Percentiles rank a stretch among this genome's conserved stretches.
Conservation (phyloP, 176 grass and related monocot species). For the Zoysia pacifica region DNA sequence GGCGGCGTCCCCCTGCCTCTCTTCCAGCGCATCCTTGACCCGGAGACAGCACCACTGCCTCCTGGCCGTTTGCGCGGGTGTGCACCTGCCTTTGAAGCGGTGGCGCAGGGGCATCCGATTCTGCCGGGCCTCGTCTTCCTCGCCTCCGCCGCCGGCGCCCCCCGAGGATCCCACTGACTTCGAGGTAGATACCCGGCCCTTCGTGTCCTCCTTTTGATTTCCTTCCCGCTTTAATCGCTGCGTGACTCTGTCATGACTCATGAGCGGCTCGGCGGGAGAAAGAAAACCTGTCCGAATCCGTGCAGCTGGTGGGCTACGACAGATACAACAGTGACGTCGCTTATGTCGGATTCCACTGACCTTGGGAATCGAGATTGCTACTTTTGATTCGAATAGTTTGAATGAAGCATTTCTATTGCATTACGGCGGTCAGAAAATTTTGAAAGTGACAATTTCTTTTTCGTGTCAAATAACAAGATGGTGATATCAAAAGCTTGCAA, state of each 20-base stretch:
- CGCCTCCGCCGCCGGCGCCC: constrained; percentile 34
- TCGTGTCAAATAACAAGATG: not conserved
- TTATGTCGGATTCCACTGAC: too few relatives aligned
- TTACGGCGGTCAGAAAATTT: not conserved
- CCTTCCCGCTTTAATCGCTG: not conserved
- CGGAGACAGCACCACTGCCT: not conserved
- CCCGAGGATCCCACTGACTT: constrained; percentile 41
- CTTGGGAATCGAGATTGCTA: too few relatives aligned
- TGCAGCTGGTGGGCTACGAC: not conserved
- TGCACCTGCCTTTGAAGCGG: not conserved
- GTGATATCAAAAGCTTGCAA: not conserved
- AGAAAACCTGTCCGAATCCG: not conserved
- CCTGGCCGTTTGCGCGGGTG: not conserved
- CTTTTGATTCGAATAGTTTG: not conserved
- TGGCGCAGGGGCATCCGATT: constrained; percentile 28
- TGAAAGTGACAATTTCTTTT: not conserved
- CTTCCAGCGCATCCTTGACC: not conserved
- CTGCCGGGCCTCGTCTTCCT: constrained; percentile 13
- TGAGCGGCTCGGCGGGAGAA: not conserved
- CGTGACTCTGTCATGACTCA: not conserved
- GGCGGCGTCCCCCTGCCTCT: not conserved
- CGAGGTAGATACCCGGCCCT: constrained; percentile 3
- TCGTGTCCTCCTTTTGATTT: not conserved
- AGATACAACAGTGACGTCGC: too few relatives aligned
- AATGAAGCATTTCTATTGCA: not conserved